Percentiles rank a stretch among this genome's conserved stretches.
Evolutionary conservation across 2,329 filamentous ascomycete genomes (phyloP).

Genomic region (Exophiala calicioides): DNA sequence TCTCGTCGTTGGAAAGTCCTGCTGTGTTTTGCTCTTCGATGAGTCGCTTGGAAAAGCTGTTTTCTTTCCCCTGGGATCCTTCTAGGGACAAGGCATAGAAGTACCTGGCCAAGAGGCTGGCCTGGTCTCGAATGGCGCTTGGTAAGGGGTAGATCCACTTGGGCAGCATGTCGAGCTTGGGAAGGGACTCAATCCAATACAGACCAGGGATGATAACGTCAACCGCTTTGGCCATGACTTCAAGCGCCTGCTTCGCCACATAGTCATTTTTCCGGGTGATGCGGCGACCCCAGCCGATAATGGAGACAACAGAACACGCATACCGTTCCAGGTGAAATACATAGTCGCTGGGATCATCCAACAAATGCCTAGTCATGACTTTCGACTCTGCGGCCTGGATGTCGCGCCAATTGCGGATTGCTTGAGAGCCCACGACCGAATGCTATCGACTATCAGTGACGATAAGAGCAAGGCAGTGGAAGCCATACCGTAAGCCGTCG

Average conservation of each 20-base stretch:
- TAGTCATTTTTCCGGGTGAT: conserved; percentile 53
- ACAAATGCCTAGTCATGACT: conserved; percentile 50
- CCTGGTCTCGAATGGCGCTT: conserved; percentile 32
- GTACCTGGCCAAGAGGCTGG: conserved; percentile 51
- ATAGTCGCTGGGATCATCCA: conserved; percentile 38
- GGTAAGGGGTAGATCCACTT: conserved; percentile 34
- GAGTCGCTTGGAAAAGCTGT: conserved; percentile 48
- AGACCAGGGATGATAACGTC: conserved; percentile 26
- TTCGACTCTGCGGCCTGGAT: conserved; percentile 62
- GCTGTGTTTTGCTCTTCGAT: conserved; percentile 52
- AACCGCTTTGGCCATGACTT: conserved; percentile 25
- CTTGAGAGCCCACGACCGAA: conserved; percentile 55
- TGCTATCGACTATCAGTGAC: conserved; percentile 35
- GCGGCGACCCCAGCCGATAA: conserved; percentile 42
- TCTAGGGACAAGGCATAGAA: conserved; percentile 56
- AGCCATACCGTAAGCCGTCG: conserved; percentile 50
- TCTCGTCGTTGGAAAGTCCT: conserved; percentile 47
- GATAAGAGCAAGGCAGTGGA: not conserved
- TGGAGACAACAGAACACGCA: conserved; percentile 43
- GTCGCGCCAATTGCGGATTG: conserved; percentile 53
- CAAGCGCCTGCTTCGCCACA: conserved; percentile 38
- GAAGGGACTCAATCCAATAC: conserved; percentile 21
- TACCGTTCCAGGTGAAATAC: conserved; percentile 44
- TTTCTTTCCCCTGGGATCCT: conserved; percentile 43
- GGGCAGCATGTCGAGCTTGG: conserved; percentile 50